Evolutionary conservation across 2,329 filamentous ascomycete species (phyloP).

Genomic region (Ophidiomyces ophidiicola): DNA sequence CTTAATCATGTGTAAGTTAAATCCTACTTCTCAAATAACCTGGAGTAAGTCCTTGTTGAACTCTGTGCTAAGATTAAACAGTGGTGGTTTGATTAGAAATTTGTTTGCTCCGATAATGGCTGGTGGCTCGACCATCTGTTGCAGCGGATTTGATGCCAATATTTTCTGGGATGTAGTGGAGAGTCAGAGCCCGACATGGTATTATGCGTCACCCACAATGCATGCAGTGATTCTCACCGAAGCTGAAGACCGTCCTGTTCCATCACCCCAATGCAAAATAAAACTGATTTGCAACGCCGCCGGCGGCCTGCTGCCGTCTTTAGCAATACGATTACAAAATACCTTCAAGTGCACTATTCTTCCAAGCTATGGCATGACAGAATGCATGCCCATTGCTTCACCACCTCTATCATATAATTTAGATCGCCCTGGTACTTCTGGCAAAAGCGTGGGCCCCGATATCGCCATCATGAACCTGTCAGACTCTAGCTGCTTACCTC

Average conservation of each 20-base stretch:
- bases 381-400: slow-evolving; percentile 5
- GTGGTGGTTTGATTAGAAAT: slow-evolving; percentile 2
- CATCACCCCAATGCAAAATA: neutral
- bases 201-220: slow-evolving; percentile 7
- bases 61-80: neutral
- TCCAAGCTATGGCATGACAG: slow-evolving; percentile 6
- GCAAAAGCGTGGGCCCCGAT: slow-evolving; percentile 3
- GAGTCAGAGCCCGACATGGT: slow-evolving; percentile 1
- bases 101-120: slow-evolving; percentile 3
- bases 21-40: neutral
- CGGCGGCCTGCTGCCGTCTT: neutral
- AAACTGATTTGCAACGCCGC: slow-evolving; percentile 4
- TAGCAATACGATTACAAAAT: neutral
- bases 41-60: neutral
- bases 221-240: slow-evolving; percentile 5
- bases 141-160: neutral
- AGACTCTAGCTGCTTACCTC: neutral
- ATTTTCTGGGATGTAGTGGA: slow-evolving; percentile 6
- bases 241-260: neutral
- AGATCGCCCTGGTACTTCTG: neutral
- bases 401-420: neutral
- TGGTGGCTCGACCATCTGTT: neutral
- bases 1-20: slow-evolving; percentile 4
- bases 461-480: slow-evolving; percentile 1
- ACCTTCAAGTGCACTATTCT: slow-evolving; percentile 1